Percentiles rank a stretch among this genome's conserved stretches.
Evolutionary conservation across 306 rosid genomes (phyloP).

Genomic region (Malus asiatica): DNA sequence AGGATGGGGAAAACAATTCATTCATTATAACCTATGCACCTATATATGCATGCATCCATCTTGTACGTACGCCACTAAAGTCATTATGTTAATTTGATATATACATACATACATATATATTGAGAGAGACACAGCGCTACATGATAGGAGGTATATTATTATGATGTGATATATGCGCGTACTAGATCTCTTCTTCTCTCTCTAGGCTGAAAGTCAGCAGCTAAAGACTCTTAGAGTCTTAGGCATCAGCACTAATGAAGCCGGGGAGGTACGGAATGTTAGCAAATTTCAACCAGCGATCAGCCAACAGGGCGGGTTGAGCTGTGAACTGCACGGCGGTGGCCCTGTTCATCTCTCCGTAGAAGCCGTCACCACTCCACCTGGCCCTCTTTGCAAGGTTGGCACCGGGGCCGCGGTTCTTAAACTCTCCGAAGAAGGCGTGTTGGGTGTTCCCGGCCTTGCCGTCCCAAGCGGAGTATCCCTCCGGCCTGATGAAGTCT

Average conservation of each 20-base stretch:
- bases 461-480: conserved; percentile 31
- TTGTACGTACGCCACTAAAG: neutral
- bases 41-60: no score
- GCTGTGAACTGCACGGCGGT: conserved; percentile 40
- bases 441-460: conserved; percentile 21
- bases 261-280: neutral
- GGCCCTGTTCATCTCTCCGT: conserved; percentile 22
- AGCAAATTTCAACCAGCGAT: conserved; percentile 29
- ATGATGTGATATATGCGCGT: neutral
- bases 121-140: neutral
- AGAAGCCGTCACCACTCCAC: conserved; percentile 40
- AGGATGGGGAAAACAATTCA: no score
- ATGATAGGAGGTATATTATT: neutral
- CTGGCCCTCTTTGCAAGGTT: conserved; percentile 27
- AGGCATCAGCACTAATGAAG: neutral
- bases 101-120: neutral
- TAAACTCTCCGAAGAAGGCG: conserved; percentile 53
- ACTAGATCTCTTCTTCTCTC: neutral
- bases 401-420: conserved; percentile 49
- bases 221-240: neutral
- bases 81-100: neutral
- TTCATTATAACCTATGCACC: no score
- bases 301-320: conserved; percentile 6
- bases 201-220: neutral
- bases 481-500: conserved; percentile 41